Evolutionary conservation across 1,139 yeast genomes (phyloP), one percentile per base, ranked within the genome.

Genomic region (Saccharomycopsis hybrid): DNA sequence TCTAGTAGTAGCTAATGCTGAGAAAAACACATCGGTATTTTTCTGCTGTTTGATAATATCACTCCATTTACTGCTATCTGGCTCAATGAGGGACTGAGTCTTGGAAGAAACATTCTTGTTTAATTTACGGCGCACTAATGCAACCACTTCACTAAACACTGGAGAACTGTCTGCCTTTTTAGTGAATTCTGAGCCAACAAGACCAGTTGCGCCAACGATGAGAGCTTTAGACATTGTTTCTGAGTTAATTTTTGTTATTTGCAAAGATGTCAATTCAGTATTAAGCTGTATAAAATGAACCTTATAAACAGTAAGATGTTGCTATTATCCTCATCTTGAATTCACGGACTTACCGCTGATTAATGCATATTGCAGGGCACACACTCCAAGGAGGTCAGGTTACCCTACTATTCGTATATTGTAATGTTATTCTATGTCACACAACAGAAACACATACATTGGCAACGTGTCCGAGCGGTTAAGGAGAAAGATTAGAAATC

Each of bases 401-500:
- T 18, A 18, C 18, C 18, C 18, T 18, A 18, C 18, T 18, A 18
- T 18, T 18, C 18, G 18, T 18, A 18, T 18, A 18, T 18, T 18
- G 18, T 18, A 18, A 18, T 18, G 18, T 18, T 18, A 18, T 18
- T 18, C 18, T 18, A 18, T 18, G 18, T 18, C 18, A 18, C 18
- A 18, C 18, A 18, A 18, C 18, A 18, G 18, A 18, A 18, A 18
- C 18, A 18, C 18, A 18, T 18, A 18, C 18, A 18, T 18, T 40
- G 83, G 74, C 81, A 77, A 75, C 74, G 77, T 78, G 83, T 80
- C 84, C 83, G 84, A 79, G 84, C 74, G 84, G 84, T 78, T 79
- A 78, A 78, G 83, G 84, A 80, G 84, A 77, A 74, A 80, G 85
- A 81, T 83, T 81, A 83, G 86, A 81, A 80, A 73, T 73, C 77